Evolutionary conservation across 495 filamentous ascomycete species (phyloP).

Genomic region (Penicillium canariense): DNA sequence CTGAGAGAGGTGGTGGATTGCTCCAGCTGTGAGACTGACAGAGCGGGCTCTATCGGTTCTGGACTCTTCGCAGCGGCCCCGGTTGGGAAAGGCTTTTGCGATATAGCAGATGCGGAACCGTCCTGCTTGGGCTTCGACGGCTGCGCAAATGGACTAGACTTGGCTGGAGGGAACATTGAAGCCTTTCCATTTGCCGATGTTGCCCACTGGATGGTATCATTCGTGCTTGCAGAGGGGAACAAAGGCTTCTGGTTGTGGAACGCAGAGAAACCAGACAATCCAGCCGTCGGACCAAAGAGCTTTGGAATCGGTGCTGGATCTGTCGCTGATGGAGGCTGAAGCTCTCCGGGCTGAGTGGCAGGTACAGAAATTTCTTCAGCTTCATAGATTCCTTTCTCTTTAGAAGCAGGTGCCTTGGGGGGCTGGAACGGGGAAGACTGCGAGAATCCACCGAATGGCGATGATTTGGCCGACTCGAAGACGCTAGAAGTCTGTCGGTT

Average conservation of each 20-base stretch:
- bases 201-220: neutral
- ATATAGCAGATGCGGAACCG: neutral
- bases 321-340: too few relatives aligned
- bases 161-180: neutral
- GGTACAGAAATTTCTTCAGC: neutral
- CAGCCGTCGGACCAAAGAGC: neutral
- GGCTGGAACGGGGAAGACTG: neutral
- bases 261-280: neutral
- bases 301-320: neutral
- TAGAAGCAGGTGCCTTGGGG: neutral
- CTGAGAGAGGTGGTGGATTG: neutral
- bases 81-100: neutral
- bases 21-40: neutral
- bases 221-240: neutral
- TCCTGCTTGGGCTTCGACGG: neutral
- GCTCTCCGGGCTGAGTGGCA: neutral
- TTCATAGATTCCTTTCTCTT: neutral
- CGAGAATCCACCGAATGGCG: neutral
- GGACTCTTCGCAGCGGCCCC: neutral
- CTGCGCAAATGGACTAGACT: neutral
- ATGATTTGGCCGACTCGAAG: neutral
- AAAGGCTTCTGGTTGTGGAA: neutral
- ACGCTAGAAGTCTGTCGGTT: neutral
- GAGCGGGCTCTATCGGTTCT: neutral
- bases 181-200: neutral